Conservation (phyloP, 2,329 filamentous ascomycete genomes). For the Eutypella sp. region DNA sequence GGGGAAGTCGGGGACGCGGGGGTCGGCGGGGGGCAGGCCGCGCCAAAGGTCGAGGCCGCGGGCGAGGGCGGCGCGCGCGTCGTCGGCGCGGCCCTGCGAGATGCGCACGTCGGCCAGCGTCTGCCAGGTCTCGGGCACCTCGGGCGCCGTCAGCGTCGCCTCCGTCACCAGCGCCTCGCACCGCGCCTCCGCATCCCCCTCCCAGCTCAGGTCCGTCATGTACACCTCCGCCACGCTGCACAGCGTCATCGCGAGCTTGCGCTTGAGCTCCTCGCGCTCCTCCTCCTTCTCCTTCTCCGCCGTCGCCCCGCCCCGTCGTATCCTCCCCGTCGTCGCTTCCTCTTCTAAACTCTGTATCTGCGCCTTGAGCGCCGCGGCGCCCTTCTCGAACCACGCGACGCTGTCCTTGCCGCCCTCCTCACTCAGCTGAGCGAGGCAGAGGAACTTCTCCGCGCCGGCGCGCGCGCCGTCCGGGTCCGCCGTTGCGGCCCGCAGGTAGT, state of each 20-base stretch:
- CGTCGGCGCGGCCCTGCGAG: constrained; percentile 73
- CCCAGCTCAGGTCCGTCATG: constrained; percentile 96
- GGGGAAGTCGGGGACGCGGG: constrained; percentile 76
- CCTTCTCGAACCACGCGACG: constrained; percentile 63
- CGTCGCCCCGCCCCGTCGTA: background rate
- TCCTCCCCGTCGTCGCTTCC: constrained; percentile 5
- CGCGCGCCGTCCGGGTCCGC: constrained; percentile 72
- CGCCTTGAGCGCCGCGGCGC: constrained; percentile 65
- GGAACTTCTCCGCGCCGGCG: constrained; percentile 86
- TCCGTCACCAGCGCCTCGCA: constrained; percentile 90
- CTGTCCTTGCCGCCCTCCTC: constrained; percentile 63
- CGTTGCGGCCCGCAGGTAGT: constrained; percentile 67
- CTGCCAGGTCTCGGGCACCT: constrained; percentile 84
- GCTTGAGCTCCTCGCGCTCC: constrained; percentile 61
- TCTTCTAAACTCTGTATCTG: constrained; percentile 61
- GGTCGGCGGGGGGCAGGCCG: constrained; percentile 66
- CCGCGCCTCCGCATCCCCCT: constrained; percentile 79
- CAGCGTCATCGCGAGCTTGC: constrained; percentile 82
- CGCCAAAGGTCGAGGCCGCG: constrained; percentile 82
- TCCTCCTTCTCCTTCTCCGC: constrained; percentile 19
- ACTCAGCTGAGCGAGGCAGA: constrained; percentile 89
- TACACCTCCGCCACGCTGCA: constrained; percentile 95
- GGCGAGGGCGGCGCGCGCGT: constrained; percentile 73
- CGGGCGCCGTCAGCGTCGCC: constrained; percentile 77
- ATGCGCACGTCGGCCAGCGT: constrained; percentile 91